A percentile compares a stretch with the other conserved stretches of the same genome.
phyloP scores from a whole-genome alignment of 208 protist genomes.

The Vickermania spadyakhi region DNA sequence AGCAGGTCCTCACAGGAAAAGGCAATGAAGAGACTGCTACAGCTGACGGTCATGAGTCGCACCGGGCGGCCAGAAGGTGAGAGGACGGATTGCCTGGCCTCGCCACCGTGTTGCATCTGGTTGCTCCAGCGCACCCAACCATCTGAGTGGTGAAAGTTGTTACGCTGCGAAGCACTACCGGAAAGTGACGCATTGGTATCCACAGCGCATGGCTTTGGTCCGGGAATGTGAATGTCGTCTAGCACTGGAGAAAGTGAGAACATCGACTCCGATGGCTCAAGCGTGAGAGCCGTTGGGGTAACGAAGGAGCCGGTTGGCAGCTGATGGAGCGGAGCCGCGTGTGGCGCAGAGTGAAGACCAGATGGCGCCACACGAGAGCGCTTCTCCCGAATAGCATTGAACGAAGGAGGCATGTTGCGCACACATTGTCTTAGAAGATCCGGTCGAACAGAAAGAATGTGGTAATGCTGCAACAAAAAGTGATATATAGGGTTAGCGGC shows the following conservation, averaged over 20 bases:
- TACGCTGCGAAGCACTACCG: too few relatives aligned
- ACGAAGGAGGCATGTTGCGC: constrained; percentile 26
- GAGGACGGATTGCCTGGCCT: constrained; percentile 20
- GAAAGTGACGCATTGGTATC: too few relatives aligned
- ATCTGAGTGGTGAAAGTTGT: too few relatives aligned
- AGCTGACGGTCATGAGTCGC: constrained; percentile 35
- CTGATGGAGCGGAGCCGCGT: too few relatives aligned
- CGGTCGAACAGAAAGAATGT: constrained; percentile 47
- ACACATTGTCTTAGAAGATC: constrained; percentile 56
- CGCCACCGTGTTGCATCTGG: constrained; percentile 39
- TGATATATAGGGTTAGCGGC: constrained; percentile 20
- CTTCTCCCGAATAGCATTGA: constrained; percentile 21
- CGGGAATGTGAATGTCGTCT: too few relatives aligned
- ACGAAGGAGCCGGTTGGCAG: too few relatives aligned
- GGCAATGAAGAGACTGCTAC: constrained; percentile 41
- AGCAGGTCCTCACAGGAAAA: constrained; percentile 39
- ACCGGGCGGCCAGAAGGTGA: constrained; percentile 27
- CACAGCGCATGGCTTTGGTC: too few relatives aligned
- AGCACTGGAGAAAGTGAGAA: too few relatives aligned
- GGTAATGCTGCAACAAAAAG: constrained; percentile 49
- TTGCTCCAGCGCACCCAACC: constrained; percentile 66
- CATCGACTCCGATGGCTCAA: too few relatives aligned
- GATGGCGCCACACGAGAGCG: too few relatives aligned
- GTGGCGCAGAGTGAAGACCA: too few relatives aligned
- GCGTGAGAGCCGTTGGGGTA: too few relatives aligned